A percentile compares a stretch with the other conserved stretches of the same genome.
phyloP scores from a whole-genome alignment of 1,139 yeast species.

The Wickerhamomyces sp. region DNA sequence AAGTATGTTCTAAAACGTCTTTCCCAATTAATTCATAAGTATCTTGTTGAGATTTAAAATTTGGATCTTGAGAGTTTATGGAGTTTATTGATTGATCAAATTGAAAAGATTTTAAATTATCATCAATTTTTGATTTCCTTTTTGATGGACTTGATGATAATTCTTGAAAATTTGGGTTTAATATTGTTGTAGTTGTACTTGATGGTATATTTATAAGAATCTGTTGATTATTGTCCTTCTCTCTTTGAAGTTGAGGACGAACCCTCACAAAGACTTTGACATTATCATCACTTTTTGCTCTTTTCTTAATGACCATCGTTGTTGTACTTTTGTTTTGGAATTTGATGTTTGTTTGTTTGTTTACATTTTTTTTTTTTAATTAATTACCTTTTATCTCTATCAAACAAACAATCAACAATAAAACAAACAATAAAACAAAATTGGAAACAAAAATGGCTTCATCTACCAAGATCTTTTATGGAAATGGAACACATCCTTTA shows the following conservation, averaged over 20 bases:
- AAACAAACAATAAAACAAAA: no score
- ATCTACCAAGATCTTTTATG: background rate
- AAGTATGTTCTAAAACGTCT: conserved; percentile 55
- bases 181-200: conserved; percentile 25
- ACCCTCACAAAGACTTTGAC: conserved; percentile 45
- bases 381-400: no score
- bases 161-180: conserved; percentile 8
- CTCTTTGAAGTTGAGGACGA: conserved; percentile 39
- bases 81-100: conserved; percentile 66
- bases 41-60: conserved; percentile 42
- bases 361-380: background rate
- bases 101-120: conserved; percentile 30
- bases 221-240: conserved; percentile 16
- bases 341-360: background rate
- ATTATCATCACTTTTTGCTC: conserved; percentile 8
- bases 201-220: conserved; percentile 33
- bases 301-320: conserved; percentile 1
- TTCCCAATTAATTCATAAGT: conserved; percentile 53
- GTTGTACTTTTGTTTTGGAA: no score
- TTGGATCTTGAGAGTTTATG: conserved; percentile 29
- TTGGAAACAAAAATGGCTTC: background rate
- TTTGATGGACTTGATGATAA: conserved; percentile 9
- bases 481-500: background rate
- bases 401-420: no score
- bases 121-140: conserved; percentile 13